Base-by-base conservation (phyloP, 2,329 filamentous ascomycete genomes). In the Fusarium sp. region DNA sequence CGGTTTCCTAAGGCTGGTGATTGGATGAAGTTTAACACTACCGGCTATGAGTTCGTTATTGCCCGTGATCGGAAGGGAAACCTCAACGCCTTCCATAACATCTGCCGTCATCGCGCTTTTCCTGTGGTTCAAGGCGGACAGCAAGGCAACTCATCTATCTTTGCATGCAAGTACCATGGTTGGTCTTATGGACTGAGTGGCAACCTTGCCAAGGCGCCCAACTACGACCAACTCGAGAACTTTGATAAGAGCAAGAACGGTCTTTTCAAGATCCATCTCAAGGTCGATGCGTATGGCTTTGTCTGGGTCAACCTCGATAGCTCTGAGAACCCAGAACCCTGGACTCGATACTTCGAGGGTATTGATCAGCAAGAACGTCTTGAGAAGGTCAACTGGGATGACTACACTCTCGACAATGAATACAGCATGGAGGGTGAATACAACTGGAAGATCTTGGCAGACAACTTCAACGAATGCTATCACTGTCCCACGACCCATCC, bases 91-190 rank as follows among this genome's bases (percentile, higher is more conserved):
- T 90, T 91, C 75, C 89, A 91, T 80, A 91, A 91, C 74, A 83
- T 91, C n/a, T 91, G 90, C 80, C 82, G 89, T 4, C 90, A 91
- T 75, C 83, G 90, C 7, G 90, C 89, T 14, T 91, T 87, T 72
- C 87, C 88, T 0, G 85, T 91, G 85, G 89, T 73, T 8, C 38
- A 73, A 15, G 70, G 85, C 45, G 83, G 86, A 8, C 80, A 83
- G 6, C 64, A 64, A 9, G 89, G 89, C 5, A 85, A 83, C 30
- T 84, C 85, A 20, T 84, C 81, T 47, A 85, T 91, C 22, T 84
- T 91, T 42, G 83, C 86, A 0, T 91, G 90, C 83, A 87, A 87
- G 66, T 91, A 91, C 75, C 89, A 91, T 75, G 89, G 75, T 39
- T 91, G 90, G 89, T 89, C 87, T 6, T 91, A 91, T 69, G 87